These are phyloP conservation scores for Luffa acutangula DNA, from an alignment of 306 rosid species.

Conservation along the genomic window DNA sequence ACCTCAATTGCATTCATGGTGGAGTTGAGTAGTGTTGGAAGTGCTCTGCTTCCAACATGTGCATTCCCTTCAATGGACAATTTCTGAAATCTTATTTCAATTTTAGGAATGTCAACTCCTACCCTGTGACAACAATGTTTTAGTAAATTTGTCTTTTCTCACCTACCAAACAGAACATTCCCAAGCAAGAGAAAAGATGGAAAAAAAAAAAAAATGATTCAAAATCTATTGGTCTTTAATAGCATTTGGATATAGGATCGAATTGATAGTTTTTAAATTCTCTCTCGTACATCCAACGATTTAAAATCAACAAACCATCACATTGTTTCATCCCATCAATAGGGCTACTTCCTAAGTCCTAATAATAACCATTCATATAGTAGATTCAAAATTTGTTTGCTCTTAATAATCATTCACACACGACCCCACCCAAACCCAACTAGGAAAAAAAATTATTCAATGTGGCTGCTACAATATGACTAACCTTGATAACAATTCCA, in stretches of 20 bases:
- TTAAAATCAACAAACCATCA: neutral
- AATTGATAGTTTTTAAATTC: too few species aligned
- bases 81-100: constrained; percentile 51
- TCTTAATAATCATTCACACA: too few species aligned
- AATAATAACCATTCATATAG: too few species aligned
- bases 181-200: neutral
- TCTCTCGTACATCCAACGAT: too few species aligned
- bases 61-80: constrained; percentile 64
- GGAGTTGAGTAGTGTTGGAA: constrained; percentile 56
- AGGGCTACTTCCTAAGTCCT: too few species aligned
- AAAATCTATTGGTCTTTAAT: neutral
- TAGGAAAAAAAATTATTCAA: too few species aligned
- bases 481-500: too few species aligned
- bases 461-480: too few species aligned
- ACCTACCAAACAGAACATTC: neutral
- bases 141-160: neutral
- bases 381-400: too few species aligned
- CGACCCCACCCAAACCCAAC: too few species aligned
- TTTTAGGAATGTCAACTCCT: constrained; percentile 56
- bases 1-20: constrained; percentile 54
- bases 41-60: constrained; percentile 67
- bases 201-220: too few species aligned
- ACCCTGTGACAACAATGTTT: constrained; percentile 22
- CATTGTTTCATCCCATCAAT: neutral
- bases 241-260: neutral